Base-by-base conservation (phyloP, 2,329 filamentous ascomycete species). In the Ophiostoma sp. region DNA sequence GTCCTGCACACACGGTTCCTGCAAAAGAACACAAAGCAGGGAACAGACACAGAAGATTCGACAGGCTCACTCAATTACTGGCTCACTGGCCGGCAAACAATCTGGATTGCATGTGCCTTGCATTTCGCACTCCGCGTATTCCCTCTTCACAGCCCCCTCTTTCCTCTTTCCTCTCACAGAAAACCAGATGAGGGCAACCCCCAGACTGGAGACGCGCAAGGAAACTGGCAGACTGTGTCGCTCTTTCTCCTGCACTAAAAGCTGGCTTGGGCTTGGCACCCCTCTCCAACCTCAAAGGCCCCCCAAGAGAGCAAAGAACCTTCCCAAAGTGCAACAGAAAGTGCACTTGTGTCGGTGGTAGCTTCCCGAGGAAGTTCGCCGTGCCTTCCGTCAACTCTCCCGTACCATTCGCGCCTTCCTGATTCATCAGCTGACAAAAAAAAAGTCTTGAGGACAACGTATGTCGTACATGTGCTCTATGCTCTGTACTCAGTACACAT, bases 221-320 rank as follows among this genome's bases (percentile, higher is more conserved):
- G 2, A 25, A 22, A 45, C 39, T n/a, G n/a, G 8, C 33, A 36
- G 8, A 36, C 3, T 68, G 64, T 15, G 25, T 50, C 15, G 64
- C 64, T 50, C 25, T 68, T 48, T 48, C 64, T 68, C 42, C 64
- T 50, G 64, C 42, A 68, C 42, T 33, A 68, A 50, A 25, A 50
- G 22, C 63, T 17, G 63, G 22, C 25, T 68, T 68, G 11, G 39
- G 42, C 63, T 68, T 68, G 63, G 42, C 63, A 48, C 22, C 22
- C 25, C 22, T 50, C 61, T 64, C 61, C n/a, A 22, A 19, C n/a
- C 39, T 31, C 39, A 1, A 57, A 17, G 11, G 42, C 42, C 50
- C 22, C 39, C 39, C 9, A 42, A 9, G 39, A 42, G 9, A 39
- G 36, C 36, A 39, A 39, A 39, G 36, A 39, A 39, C 36, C 36